Evolutionary conservation across 2,329 filamentous ascomycete species (phyloP), one percentile per base, ranked within the genome.

Genomic region (Aspergillus japonicus): DNA sequence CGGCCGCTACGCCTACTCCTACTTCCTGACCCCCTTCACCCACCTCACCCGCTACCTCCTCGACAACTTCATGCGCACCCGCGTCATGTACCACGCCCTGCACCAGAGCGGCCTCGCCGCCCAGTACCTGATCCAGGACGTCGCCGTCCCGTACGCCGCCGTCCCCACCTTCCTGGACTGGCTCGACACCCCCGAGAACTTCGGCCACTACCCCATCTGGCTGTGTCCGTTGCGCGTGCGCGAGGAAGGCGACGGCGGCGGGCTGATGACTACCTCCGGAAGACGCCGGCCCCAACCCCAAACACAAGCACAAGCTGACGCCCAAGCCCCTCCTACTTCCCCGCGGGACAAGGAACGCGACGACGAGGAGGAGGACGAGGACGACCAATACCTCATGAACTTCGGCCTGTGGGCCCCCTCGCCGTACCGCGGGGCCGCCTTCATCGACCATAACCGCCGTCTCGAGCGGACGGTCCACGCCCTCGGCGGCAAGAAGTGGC

Each of bases 391-490:
- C 29, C 50, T 83, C 66, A 75, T 85, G 52, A 87, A 86, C 64
- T 75, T 87, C 35, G 84, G 84, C n/a, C 84, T 96, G 39, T 96
- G 92, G 91, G 91, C 91, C 10, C 90, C 87, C 73, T 90, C 89
- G 1, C 63, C 7, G 86, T 88, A 2, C 72, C 79, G 59, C 44
- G 47, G n/a, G 68, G 76, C 56, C 77, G 42, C 24, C n/a, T 93
- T 93, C 68, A 80, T 93, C 2, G 72, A 76, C 44, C 85, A 85
- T 66, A 96, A 96, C 75, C 84, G 88, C 33, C 82, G 81, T 48
- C 81, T 96, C 21, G 92, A 96, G 77, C 77, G 79, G 21, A 89
- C 89, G 70, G 83, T 93, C 4, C 79, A 80, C 51, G 81, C 86
- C 64, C 82, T 95, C 1, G 87, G 87, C 50, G 92, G 91, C 2